These are phyloP conservation scores for Kwoniella bestiolae DNA, from an alignment of 768 basidiomycete species.

Conservation along the genomic window DNA sequence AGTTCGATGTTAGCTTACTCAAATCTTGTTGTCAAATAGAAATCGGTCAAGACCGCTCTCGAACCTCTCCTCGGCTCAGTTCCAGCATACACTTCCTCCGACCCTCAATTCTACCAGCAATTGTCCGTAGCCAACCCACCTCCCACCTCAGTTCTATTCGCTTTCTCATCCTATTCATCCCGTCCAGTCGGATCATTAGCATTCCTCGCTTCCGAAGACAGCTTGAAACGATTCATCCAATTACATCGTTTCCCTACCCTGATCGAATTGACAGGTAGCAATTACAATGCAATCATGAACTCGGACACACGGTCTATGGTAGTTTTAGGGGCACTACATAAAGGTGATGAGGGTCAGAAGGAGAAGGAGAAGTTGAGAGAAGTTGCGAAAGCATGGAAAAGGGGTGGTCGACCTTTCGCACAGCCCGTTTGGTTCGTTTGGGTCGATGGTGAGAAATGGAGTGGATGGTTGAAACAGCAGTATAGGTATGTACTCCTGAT, in stretches of 20 bases:
- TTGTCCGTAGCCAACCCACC: constrained; percentile 50
- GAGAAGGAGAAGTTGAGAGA: constrained; percentile 63
- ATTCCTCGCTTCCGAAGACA: constrained; percentile 40
- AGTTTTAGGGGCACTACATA: constrained; percentile 65
- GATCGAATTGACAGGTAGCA: constrained; percentile 73
- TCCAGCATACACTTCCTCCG: constrained; percentile 61
- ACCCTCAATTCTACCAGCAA: constrained; percentile 56
- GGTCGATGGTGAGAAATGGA: constrained; percentile 87
- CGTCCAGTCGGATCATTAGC: constrained; percentile 59
- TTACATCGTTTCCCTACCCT: constrained; percentile 73
- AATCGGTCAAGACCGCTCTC: constrained; percentile 65
- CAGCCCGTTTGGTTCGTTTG: constrained; percentile 75
- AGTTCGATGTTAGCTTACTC: not conserved
- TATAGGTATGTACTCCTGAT: constrained; percentile 64
- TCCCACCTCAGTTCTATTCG: constrained; percentile 62
- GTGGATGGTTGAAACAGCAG: constrained; percentile 86
- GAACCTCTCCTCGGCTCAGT: constrained; percentile 63
- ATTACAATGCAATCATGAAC: constrained; percentile 85
- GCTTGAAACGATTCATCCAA: constrained; percentile 66
- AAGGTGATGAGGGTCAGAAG: constrained; percentile 51
- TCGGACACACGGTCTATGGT: constrained; percentile 75
- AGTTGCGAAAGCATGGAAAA: constrained; percentile 68
- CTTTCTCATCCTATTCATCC: constrained; percentile 69
- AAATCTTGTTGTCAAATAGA: constrained; percentile 51
- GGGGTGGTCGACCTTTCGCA: constrained; percentile 57